Conservation (phyloP, 2,329 filamentous ascomycete species). For the Trichoderma atrobrunneum region DNA sequence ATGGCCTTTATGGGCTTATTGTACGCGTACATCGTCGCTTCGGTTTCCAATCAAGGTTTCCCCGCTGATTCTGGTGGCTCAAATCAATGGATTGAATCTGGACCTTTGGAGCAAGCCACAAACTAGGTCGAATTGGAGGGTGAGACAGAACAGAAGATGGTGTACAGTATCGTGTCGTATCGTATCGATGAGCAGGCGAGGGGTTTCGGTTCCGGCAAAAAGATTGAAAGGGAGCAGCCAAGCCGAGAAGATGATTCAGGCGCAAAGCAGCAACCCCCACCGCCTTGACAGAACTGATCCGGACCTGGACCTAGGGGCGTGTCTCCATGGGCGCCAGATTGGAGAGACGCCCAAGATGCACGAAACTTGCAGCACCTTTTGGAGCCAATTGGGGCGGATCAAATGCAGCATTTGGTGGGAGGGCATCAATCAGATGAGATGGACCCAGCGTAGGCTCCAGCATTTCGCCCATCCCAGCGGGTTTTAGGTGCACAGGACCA, state of each 20-base stretch:
- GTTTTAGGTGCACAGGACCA: background rate
- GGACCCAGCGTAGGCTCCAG: conserved; percentile 12
- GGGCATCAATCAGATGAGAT: background rate
- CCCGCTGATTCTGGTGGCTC: conserved; percentile 16
- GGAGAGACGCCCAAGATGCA: background rate
- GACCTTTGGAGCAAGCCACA: background rate
- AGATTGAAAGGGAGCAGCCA: background rate
- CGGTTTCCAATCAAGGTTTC: background rate
- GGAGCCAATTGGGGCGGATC: conserved; percentile 2
- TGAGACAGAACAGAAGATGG: background rate
- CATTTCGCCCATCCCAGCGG: background rate
- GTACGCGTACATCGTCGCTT: conserved; percentile 33
- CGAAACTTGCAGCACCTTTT: background rate
- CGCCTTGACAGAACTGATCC: background rate
- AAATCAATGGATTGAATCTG: background rate
- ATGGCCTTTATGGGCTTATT: conserved; percentile 38
- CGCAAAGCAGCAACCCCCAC: background rate
- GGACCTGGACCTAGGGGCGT: conserved; percentile 20
- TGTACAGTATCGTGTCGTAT: background rate
- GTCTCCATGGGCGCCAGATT: background rate
- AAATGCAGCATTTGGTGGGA: background rate
- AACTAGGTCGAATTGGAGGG: background rate
- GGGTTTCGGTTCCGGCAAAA: background rate
- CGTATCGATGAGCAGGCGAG: background rate
- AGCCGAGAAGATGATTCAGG: background rate